phyloP scores from a whole-genome alignment of 2,329 filamentous ascomycete species.

The Scytalidium lignicola region DNA sequence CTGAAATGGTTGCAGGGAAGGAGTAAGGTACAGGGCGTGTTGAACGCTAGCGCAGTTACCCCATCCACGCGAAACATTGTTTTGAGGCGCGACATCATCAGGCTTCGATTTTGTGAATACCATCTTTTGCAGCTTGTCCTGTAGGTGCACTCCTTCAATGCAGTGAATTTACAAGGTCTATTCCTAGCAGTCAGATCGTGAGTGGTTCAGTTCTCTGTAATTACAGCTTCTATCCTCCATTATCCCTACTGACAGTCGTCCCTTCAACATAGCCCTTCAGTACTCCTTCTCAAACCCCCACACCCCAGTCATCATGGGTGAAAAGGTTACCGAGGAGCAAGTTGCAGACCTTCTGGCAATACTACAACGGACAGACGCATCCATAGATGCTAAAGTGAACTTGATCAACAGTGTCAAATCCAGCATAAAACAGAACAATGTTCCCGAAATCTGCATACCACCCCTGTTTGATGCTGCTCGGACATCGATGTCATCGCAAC shows the following conservation, averaged over 20 bases:
- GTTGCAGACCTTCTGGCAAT: constrained; percentile 48
- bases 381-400: constrained; percentile 65
- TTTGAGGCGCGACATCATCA: neutral
- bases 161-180: neutral
- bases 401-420: constrained; percentile 74
- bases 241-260: constrained; percentile 7
- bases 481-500: constrained; percentile 68
- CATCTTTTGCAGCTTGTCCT: neutral
- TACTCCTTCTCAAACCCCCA: constrained; percentile 4
- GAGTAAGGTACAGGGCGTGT: neutral
- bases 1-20: no score
- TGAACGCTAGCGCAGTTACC: neutral
- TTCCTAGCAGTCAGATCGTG: neutral
- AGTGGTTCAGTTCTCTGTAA: neutral
- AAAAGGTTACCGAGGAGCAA: constrained; percentile 55
- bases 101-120: neutral
- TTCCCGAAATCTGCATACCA: constrained; percentile 67
- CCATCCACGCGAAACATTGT: neutral
- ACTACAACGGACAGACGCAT: constrained; percentile 56
- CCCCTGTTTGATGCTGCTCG: constrained; percentile 79
- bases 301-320: constrained; percentile 37
- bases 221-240: neutral
- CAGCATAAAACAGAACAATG: constrained; percentile 86
- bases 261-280: constrained; percentile 12
- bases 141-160: neutral